These are phyloP conservation scores for Ophiocordyceps unilateralis DNA, from an alignment of 2,329 filamentous ascomycete genomes.

Conservation along the genomic window DNA sequence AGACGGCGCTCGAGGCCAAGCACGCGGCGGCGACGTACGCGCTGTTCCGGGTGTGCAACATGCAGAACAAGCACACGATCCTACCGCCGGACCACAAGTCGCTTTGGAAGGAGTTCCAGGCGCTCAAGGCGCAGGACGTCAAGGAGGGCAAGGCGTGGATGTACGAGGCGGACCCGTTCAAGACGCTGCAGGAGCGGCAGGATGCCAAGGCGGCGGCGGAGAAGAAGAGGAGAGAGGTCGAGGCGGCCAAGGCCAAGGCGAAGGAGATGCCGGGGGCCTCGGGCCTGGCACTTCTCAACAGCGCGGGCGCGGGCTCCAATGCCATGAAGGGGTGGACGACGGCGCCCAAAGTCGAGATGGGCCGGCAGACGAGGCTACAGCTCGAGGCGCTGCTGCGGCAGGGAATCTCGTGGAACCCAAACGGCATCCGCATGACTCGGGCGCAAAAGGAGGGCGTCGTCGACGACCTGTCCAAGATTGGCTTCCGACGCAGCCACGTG, in stretches of 20 bases:
- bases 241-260: slow-evolving; percentile 50
- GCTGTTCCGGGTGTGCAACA: slow-evolving; percentile 80
- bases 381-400: slow-evolving; percentile 66
- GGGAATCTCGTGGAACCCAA: slow-evolving; percentile 74
- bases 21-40: slow-evolving; percentile 89
- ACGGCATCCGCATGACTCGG: slow-evolving; percentile 48
- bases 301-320: slow-evolving; percentile 22
- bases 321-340: slow-evolving; percentile 63
- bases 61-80: slow-evolving; percentile 91
- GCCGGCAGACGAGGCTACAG: slow-evolving; percentile 57
- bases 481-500: slow-evolving; percentile 77
- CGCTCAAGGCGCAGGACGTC: slow-evolving; percentile 65
- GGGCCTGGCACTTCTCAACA: slow-evolving; percentile 33
- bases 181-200: slow-evolving; percentile 60
- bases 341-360: slow-evolving; percentile 87
- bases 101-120: slow-evolving; percentile 81
- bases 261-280: slow-evolving; percentile 43
- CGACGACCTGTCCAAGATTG: slow-evolving; percentile 59
- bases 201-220: slow-evolving; percentile 58
- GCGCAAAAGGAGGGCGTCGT: slow-evolving; percentile 41
- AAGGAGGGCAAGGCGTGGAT: slow-evolving; percentile 67
- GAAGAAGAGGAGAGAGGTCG: slow-evolving; percentile 61
- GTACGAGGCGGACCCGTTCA: slow-evolving; percentile 92
- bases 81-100: slow-evolving; percentile 79
- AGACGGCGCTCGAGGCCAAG: slow-evolving; percentile 73